phyloP scores from a whole-genome alignment of 129 eudicot genomes.

The Arctium lappa region DNA sequence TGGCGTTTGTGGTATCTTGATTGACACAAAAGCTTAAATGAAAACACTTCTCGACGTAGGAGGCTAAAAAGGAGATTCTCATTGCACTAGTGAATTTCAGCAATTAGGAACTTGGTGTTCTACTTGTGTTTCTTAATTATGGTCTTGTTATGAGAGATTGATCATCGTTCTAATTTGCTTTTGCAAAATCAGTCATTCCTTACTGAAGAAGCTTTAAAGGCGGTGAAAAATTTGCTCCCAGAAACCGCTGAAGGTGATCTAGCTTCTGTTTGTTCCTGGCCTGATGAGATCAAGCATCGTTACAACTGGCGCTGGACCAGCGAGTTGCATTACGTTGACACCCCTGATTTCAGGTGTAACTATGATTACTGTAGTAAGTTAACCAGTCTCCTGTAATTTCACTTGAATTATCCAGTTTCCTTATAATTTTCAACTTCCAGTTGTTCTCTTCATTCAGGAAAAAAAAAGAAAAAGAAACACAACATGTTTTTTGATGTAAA shows the following conservation, averaged over 20 bases:
- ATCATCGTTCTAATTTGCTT: background rate
- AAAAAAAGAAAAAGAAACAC: background rate
- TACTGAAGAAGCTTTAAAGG: slow-evolving; percentile 57
- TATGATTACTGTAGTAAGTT: slow-evolving; percentile 87
- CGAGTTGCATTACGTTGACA: slow-evolving; percentile 84
- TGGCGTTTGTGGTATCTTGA: too few relatives aligned
- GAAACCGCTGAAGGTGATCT: slow-evolving; percentile 84
- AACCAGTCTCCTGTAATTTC: background rate
- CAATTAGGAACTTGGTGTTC: background rate
- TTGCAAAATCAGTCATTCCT: slow-evolving; percentile 55
- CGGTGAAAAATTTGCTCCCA: slow-evolving; percentile 79
- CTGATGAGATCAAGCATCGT: slow-evolving; percentile 56
- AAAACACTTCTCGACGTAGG: too few relatives aligned
- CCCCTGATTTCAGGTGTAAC: slow-evolving; percentile 97
- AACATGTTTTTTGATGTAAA: background rate
- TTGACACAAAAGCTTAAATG: background rate
- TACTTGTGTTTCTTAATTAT: background rate
- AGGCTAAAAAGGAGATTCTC: background rate
- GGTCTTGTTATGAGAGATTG: background rate
- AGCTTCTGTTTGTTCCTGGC: slow-evolving; percentile 83
- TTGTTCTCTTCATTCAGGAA: background rate
- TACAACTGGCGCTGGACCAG: slow-evolving; percentile 78
- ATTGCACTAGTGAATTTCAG: background rate
- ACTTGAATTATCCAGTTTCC: background rate
- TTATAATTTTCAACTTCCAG: background rate